Conservation (phyloP, 345 rosid species). For the Excoecaria cochinchinensis region DNA sequence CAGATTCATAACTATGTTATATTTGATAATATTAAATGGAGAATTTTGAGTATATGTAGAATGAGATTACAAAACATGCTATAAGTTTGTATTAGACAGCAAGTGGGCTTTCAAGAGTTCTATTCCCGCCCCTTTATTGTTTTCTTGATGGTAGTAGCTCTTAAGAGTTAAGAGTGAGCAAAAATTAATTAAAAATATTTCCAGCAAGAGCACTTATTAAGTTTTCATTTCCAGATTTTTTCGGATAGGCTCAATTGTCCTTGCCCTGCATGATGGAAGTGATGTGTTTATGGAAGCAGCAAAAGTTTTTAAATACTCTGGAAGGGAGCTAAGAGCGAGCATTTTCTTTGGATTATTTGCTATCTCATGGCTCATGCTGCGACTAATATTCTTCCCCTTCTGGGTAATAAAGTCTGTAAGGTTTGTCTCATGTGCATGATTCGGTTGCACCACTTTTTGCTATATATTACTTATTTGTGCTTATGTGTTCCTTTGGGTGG, state of each 20-base stretch:
- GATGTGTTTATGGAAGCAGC: slow-evolving; percentile 91
- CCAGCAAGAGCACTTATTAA: neutral
- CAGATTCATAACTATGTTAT: neutral
- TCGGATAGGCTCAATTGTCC: slow-evolving; percentile 72
- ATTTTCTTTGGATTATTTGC: slow-evolving; percentile 89
- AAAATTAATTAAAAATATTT: neutral
- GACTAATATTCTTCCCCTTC: slow-evolving; percentile 89
- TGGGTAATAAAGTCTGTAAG: slow-evolving; percentile 78
- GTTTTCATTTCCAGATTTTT: slow-evolving; percentile 54
- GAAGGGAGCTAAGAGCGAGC: slow-evolving; percentile 86
- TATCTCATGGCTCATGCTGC: slow-evolving; percentile 79
- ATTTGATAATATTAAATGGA: neutral
- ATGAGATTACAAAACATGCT: neutral
- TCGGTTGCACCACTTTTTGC: slow-evolving; percentile 10
- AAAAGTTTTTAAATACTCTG: slow-evolving; percentile 84
- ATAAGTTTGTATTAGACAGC: neutral
- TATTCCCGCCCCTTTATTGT: neutral
- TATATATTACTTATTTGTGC: slow-evolving; percentile 11
- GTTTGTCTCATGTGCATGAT: slow-evolving; percentile 38
- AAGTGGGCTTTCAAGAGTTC: neutral
- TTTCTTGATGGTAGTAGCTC: neutral
- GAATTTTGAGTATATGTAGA: neutral
- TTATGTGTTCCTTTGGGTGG: slow-evolving; percentile 21
- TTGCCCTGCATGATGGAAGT: slow-evolving; percentile 93
- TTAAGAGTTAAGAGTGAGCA: no score